Percentiles rank a stretch among this genome's conserved stretches.
Conservation (phyloP, 768 basidiomycete species). For the Holtermannia corniformis region DNA sequence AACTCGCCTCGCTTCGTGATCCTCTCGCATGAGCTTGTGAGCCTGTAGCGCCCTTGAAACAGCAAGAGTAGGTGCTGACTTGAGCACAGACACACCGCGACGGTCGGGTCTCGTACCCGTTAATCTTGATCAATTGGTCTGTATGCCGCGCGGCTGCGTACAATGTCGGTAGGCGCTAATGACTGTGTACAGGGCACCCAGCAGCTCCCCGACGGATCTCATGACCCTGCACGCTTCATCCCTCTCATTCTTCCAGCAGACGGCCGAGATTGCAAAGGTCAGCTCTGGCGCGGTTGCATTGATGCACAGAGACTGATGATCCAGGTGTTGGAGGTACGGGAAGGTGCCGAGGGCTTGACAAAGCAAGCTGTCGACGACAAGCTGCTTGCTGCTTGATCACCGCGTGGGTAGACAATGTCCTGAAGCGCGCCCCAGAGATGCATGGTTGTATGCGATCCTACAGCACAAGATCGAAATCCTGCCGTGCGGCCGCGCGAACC, state of each 20-base stretch:
- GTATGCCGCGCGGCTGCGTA: slow-evolving; percentile 1
- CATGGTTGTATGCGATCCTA: too few species aligned
- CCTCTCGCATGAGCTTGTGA: slow-evolving; percentile 63
- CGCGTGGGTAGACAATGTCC: too few species aligned
- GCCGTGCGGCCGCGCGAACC: slow-evolving; percentile 1
- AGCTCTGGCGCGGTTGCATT: neutral
- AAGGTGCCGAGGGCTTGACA: slow-evolving; percentile 72
- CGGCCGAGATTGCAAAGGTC: slow-evolving; percentile 46
- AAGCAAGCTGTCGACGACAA: slow-evolving; percentile 60
- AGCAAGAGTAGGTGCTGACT: neutral
- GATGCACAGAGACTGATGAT: too few species aligned
- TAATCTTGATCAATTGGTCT: slow-evolving; percentile 73
- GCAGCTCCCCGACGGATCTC: slow-evolving; percentile 62
- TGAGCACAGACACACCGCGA: slow-evolving; percentile 53
- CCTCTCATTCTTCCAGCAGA: slow-evolving; percentile 64
- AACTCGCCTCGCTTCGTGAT: slow-evolving; percentile 77
- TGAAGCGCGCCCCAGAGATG: too few species aligned
- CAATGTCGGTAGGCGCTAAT: slow-evolving; percentile 1
- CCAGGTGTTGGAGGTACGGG: slow-evolving; percentile 63
- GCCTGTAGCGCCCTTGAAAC: neutral
- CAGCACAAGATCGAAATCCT: neutral
- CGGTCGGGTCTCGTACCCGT: slow-evolving; percentile 72
- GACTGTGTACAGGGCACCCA: slow-evolving; percentile 50
- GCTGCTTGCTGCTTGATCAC: slow-evolving; percentile 40
- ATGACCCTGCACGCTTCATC: slow-evolving; percentile 73